Conservation (phyloP, 768 basidiomycete genomes). For the Leccinum truebloodii region DNA sequence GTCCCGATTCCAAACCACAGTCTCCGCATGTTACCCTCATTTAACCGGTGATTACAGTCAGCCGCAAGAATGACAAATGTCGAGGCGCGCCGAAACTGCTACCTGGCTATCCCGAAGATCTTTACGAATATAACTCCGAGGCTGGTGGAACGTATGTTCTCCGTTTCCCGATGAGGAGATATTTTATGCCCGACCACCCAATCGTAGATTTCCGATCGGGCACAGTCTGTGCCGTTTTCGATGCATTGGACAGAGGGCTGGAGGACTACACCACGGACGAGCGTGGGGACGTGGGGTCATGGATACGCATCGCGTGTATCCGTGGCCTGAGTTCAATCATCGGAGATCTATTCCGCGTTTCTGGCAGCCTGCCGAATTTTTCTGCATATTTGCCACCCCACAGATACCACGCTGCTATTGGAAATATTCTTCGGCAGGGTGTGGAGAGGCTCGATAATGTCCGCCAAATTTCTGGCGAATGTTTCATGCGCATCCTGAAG, state of each 20-base stretch:
- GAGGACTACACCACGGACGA: slow-evolving; percentile 92
- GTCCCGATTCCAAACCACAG: slow-evolving; percentile 18
- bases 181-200: slow-evolving; percentile 13
- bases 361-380: slow-evolving; percentile 45
- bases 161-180: slow-evolving; percentile 9
- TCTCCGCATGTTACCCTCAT: slow-evolving; percentile 21
- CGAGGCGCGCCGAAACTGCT: slow-evolving; percentile 62
- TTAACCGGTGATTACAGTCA: slow-evolving; percentile 31
- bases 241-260: slow-evolving; percentile 67
- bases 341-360: slow-evolving; percentile 49
- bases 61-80: slow-evolving; percentile 43
- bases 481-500: slow-evolving; percentile 53
- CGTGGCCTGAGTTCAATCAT: slow-evolving; percentile 59
- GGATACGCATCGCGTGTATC: slow-evolving; percentile 83
- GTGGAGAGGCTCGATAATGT: slow-evolving; percentile 92
- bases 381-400: slow-evolving; percentile 59
- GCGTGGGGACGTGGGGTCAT: slow-evolving; percentile 95
- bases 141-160: slow-evolving; percentile 46
- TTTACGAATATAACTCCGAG: slow-evolving; percentile 44
- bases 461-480: slow-evolving; percentile 73
- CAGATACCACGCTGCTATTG: slow-evolving; percentile 57
- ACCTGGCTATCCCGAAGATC: slow-evolving; percentile 46
- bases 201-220: slow-evolving; percentile 49
- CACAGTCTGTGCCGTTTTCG: slow-evolving; percentile 49
- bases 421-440: slow-evolving; percentile 82